Percentiles rank a stretch among this genome's conserved stretches.
Evolutionary conservation across 148 eudicot species (phyloP).

Genomic region (Dysphania ambrosioides): DNA sequence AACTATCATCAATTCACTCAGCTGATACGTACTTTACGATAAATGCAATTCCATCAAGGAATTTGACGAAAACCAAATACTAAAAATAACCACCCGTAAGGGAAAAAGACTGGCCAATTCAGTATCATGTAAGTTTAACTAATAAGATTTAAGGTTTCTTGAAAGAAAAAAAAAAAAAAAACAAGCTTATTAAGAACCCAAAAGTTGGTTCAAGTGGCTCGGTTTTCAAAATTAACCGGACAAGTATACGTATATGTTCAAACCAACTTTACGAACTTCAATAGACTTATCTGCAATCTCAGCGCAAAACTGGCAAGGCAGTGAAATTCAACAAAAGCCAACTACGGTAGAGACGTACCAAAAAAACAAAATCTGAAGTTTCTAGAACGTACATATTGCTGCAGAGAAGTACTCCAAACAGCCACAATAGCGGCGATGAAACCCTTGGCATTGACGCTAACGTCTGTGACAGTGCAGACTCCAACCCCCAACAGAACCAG

Average conservation of each 20-base stretch:
- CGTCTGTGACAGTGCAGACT: slow-evolving; percentile 71
- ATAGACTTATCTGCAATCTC: not conserved
- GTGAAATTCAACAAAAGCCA: not conserved
- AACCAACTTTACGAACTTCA: not conserved
- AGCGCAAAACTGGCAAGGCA: not conserved
- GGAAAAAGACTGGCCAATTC: not conserved
- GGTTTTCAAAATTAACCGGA: not conserved
- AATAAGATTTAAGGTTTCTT: not conserved
- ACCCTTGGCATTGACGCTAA: slow-evolving; percentile 63
- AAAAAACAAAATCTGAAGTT: slow-evolving; percentile 3
- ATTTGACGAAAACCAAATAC: not conserved
- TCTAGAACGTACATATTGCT: slow-evolving; percentile 58
- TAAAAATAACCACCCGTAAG: not conserved
- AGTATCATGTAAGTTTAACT: not conserved
- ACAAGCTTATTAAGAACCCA: not conserved
- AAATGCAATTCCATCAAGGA: not conserved
- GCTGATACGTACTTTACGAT: too few species aligned
- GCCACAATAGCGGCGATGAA: slow-evolving; percentile 65
- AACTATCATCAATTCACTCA: too few species aligned
- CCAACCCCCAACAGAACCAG: slow-evolving; percentile 65
- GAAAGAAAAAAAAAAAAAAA: not conserved
- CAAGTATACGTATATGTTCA: not conserved
- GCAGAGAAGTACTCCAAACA: slow-evolving; percentile 74
- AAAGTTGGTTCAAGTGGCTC: not conserved
- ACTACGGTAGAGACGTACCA: not conserved